Conservation (phyloP, 2,329 filamentous ascomycete species). For the Pseudogymnoascus verrucosus region DNA sequence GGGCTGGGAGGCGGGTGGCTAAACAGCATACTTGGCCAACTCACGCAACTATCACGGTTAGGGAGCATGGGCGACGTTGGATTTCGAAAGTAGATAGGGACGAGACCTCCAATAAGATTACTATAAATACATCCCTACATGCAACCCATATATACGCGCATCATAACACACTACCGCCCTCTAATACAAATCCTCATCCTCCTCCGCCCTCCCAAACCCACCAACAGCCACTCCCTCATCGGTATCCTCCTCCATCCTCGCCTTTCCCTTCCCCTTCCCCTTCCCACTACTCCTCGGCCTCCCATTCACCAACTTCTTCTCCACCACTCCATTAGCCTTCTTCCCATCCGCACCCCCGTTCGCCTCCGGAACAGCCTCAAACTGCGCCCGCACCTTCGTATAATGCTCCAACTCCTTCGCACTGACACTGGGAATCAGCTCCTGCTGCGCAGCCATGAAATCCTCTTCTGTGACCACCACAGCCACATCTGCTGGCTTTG, state of each 20-base stretch:
- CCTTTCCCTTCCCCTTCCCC: constrained; percentile 41
- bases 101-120: not conserved
- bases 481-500: constrained; percentile 70
- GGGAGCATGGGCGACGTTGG: not conserved
- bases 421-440: constrained; percentile 90
- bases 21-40: not conserved
- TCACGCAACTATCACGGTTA: not conserved
- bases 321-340: constrained; percentile 12
- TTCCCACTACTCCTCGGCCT: constrained; percentile 40
- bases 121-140: constrained; percentile 1
- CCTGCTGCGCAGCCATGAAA: constrained; percentile 70
- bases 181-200: constrained; percentile 30
- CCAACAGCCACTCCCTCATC: constrained; percentile 40
- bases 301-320: constrained; percentile 14
- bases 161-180: not conserved
- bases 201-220: constrained; percentile 22
- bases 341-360: constrained; percentile 27
- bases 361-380: constrained; percentile 55
- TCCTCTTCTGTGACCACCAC: constrained; percentile 87
- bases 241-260: constrained; percentile 41
- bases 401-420: constrained; percentile 89
- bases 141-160: not conserved
- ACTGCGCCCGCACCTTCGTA: constrained; percentile 70
- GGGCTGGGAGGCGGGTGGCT: not conserved
- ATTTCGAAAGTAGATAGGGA: not conserved